Base-by-base conservation (phyloP, 2,329 filamentous ascomycete genomes). In the Cladophialophora psammophila region DNA sequence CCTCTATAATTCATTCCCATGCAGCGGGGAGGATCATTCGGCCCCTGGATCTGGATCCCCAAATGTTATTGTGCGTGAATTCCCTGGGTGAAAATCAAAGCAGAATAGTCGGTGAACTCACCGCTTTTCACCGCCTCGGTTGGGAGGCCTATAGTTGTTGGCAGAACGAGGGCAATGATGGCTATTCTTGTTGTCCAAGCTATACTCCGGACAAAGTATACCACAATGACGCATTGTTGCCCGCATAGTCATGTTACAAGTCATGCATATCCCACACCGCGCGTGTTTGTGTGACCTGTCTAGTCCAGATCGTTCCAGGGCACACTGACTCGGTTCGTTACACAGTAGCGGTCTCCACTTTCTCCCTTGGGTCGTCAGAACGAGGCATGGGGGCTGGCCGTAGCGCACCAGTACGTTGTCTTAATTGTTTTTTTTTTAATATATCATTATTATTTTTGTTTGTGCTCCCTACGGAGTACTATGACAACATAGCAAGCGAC, bases 41-140 rank as follows among this genome's bases (percentile, higher is more conserved):
- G 20, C 32, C 59, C 42, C 18, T 32, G 34, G 45, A 38, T 18
- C n/a, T 12, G 34, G 15, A 52, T 38, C 38, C 59, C 52, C 45
- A 45, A 61, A 35, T 12, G 31, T 55, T 18, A 55, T 55, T 38
- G 36, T 34, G 59, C 59, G 34, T 40, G 45, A 32, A 40, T 31
- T 10, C 31, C 15, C 34, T 9, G 38, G 59, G 32, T 10, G 8
- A 26, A 26, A 7, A 20, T 26, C 34, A 45, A 36, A 34, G 53
- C 36, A 34, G 34, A 60, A 67, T 34, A 54, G 57, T 63, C 65
- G 66, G 66, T 68, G 61, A 62, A 60, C 56, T 61, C 66, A 68
- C 66, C 66, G 66, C 62, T 63, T 55, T 55, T 62, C 65, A 65
- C 62, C 65, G 58, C 58, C 65, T 53, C 54, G 32, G 8, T 35